Conservation (phyloP, 1,284 basidiomycete species). For the Ganoderma meredithae region DNA sequence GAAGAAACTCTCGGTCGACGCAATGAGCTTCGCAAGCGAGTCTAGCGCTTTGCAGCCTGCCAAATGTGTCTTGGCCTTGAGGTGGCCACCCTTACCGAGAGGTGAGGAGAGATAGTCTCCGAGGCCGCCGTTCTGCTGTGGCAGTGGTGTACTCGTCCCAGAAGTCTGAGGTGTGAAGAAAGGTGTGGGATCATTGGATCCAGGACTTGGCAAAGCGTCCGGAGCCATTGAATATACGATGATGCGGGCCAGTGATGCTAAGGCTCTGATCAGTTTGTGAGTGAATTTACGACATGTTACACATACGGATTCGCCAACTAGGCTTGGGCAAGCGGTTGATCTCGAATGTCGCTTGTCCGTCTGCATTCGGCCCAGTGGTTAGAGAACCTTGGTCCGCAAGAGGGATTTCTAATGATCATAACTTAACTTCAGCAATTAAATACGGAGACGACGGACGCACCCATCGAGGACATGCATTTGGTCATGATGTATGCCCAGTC, state of each 20-base stretch:
- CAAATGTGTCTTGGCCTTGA: slow-evolving; percentile 66
- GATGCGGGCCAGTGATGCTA: slow-evolving; percentile 84
- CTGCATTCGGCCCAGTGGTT: slow-evolving; percentile 74
- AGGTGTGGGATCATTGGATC: slow-evolving; percentile 61
- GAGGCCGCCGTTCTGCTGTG: slow-evolving; percentile 49
- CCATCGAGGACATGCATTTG: slow-evolving; percentile 89
- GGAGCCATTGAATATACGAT: slow-evolving; percentile 92
- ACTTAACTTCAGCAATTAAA: not conserved
- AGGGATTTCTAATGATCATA: slow-evolving; percentile 61
- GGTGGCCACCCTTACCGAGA: slow-evolving; percentile 49
- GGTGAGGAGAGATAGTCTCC: slow-evolving; percentile 71
- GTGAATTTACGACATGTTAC: too few relatives aligned
- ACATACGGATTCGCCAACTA: slow-evolving; percentile 72
- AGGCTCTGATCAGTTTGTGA: not conserved
- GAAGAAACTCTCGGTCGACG: slow-evolving; percentile 90
- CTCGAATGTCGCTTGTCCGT: slow-evolving; percentile 72
- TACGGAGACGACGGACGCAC: slow-evolving; percentile 51
- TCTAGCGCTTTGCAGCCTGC: slow-evolving; percentile 90
- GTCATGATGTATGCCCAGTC: slow-evolving; percentile 93
- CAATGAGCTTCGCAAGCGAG: slow-evolving; percentile 84
- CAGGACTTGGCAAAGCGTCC: slow-evolving; percentile 70
- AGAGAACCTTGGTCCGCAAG: slow-evolving; percentile 75
- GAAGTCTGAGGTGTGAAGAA: slow-evolving; percentile 71
- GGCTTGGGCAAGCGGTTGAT: slow-evolving; percentile 71
- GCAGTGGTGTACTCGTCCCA: slow-evolving; percentile 63